Evolutionary conservation across 345 rosid species (phyloP).

Genomic region (Crucihimalaya himalaica): DNA sequence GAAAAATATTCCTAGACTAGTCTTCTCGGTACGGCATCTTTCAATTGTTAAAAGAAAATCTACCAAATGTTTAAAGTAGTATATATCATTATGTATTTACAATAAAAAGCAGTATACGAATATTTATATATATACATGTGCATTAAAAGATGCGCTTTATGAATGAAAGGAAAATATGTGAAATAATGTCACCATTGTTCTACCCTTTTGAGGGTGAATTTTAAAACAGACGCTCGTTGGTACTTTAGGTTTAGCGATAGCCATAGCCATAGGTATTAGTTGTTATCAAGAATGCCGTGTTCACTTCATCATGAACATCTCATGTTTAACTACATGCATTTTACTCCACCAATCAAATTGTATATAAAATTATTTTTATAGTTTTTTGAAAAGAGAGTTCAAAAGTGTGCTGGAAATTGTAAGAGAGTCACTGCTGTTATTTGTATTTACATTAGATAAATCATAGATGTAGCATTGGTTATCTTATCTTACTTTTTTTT

Average conservation of each 20-base stretch:
- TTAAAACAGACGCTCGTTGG: conserved; percentile 4
- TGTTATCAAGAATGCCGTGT: conserved; percentile 34
- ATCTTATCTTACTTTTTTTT: neutral
- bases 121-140: neutral
- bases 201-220: neutral
- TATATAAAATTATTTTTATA: neutral
- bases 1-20: neutral
- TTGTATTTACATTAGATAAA: neutral
- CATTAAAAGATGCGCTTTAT: neutral
- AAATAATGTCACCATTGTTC: conserved; percentile 9
- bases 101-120: neutral
- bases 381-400: neutral
- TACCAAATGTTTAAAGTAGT: neutral
- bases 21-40: neutral
- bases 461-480: neutral
- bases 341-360: neutral
- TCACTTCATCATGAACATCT: conserved; percentile 23
- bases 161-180: neutral
- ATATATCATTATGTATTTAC: neutral
- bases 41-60: neutral
- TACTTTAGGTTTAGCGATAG: conserved; percentile 18
- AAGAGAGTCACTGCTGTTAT: neutral
- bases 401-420: neutral
- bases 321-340: conserved; percentile 28
- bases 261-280: conserved; percentile 10